These are phyloP conservation scores for Tolypocladium ovalisporum DNA, from an alignment of 2,329 filamentous ascomycete genomes.

Conservation along the genomic window DNA sequence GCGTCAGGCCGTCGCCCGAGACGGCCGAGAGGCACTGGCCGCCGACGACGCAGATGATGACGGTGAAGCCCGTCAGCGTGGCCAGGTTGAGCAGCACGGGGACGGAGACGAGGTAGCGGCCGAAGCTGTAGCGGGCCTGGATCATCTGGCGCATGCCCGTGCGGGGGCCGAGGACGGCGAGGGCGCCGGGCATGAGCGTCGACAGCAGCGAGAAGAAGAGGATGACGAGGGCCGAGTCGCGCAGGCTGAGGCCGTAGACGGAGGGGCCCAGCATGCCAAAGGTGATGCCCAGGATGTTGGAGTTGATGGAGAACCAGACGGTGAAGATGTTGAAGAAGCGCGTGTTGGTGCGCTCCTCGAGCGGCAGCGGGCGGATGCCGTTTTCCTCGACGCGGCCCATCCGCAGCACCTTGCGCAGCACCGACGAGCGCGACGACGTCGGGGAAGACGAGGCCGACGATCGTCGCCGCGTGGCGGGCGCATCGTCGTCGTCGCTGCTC, in stretches of 20 bases:
- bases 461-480: no score
- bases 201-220: conserved; percentile 51
- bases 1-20: conserved; percentile 33
- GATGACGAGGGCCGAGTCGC: conserved; percentile 47
- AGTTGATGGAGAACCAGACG: conserved; percentile 37
- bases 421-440: conserved; percentile 8
- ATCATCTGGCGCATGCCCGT: conserved; percentile 58
- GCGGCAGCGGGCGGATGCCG: conserved; percentile 31
- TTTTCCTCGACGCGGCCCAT: conserved; percentile 30
- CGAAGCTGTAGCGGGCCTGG: conserved; percentile 52
- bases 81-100: conserved; percentile 52
- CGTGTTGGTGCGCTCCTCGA: conserved; percentile 27
- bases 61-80: conserved; percentile 51
- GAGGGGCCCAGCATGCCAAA: conserved; percentile 53
- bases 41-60: conserved; percentile 50
- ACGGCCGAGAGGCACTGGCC: conserved; percentile 48
- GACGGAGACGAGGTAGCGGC: conserved; percentile 46
- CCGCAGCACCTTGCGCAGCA: conserved; percentile 21
- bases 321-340: conserved; percentile 34
- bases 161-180: conserved; percentile 47
- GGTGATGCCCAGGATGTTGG: conserved; percentile 42
- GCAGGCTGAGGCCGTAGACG: conserved; percentile 41
- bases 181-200: conserved; percentile 41
- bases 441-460: not conserved
- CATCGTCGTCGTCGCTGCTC: not conserved